phyloP scores from a whole-genome alignment of 768 basidiomycete genomes.

The Clitopilus passeckerianus region DNA sequence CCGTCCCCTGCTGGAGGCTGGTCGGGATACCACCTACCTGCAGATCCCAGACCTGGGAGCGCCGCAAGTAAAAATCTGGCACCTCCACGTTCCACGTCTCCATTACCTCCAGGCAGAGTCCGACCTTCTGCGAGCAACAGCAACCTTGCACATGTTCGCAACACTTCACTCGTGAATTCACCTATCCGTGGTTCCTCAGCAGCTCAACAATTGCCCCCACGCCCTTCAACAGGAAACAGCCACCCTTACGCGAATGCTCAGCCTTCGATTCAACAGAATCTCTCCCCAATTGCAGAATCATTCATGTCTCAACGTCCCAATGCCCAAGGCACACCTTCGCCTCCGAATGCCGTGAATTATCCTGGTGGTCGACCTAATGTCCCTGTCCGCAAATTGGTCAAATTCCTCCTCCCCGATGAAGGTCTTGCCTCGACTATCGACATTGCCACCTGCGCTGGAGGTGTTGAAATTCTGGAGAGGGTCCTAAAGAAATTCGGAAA shows the following conservation, averaged over 20 bases:
- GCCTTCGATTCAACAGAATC: slow-evolving; percentile 34
- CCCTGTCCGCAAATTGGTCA: slow-evolving; percentile 76
- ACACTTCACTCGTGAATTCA: slow-evolving; percentile 44
- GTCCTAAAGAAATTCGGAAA: slow-evolving; percentile 91
- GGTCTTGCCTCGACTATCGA: slow-evolving; percentile 75
- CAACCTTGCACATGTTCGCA: slow-evolving; percentile 40
- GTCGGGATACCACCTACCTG: slow-evolving; percentile 50
- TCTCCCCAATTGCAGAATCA: slow-evolving; percentile 74
- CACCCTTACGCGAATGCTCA: slow-evolving; percentile 64
- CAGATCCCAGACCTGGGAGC: slow-evolving; percentile 56
- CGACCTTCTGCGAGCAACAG: slow-evolving; percentile 17
- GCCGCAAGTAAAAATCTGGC: slow-evolving; percentile 34
- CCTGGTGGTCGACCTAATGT: slow-evolving; percentile 37
- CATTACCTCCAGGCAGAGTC: slow-evolving; percentile 32
- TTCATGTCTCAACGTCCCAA: slow-evolving; percentile 35
- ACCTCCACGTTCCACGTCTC: slow-evolving; percentile 36
- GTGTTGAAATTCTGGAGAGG: slow-evolving; percentile 82
- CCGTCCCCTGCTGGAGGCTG: slow-evolving; percentile 36
- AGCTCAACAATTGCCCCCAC: slow-evolving; percentile 37
- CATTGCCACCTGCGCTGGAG: slow-evolving; percentile 73
- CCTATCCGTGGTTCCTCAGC: slow-evolving; percentile 26
- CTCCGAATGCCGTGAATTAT: slow-evolving; percentile 26
- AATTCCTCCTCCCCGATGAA: slow-evolving; percentile 83
- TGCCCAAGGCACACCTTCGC: slow-evolving; percentile 39
- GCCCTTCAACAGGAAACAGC: slow-evolving; percentile 34